A percentile compares a stretch with the other conserved stretches of the same genome.
phyloP scores from a whole-genome alignment of 2,329 filamentous ascomycete species.

The Hysterium pulicare region DNA sequence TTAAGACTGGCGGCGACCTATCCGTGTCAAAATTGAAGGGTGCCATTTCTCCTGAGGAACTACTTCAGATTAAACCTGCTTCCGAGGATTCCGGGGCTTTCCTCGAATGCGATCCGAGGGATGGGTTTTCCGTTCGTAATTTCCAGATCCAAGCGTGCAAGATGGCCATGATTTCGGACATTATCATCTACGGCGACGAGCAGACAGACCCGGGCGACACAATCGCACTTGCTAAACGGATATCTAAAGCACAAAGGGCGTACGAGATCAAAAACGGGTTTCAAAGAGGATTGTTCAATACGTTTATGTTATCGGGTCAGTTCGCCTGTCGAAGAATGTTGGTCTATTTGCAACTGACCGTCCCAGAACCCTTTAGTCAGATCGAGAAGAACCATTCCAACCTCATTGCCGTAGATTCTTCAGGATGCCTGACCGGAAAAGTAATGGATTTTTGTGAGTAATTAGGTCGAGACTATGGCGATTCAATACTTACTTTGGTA shows the following conservation, averaged over 20 bases:
- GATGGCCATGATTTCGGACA: slow-evolving; percentile 80
- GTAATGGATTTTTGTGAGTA: slow-evolving; percentile 76
- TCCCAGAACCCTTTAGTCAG: slow-evolving; percentile 23
- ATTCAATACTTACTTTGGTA: slow-evolving; percentile 1
- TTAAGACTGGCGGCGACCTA: slow-evolving; percentile 85
- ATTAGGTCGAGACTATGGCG: slow-evolving; percentile 1
- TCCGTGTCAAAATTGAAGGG: slow-evolving; percentile 75
- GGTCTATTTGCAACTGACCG: slow-evolving; percentile 9
- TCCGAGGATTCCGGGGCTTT: slow-evolving; percentile 59
- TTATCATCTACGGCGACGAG: slow-evolving; percentile 85
- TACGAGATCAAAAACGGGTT: slow-evolving; percentile 64
- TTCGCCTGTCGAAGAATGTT: slow-evolving; percentile 6
- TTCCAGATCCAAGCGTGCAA: slow-evolving; percentile 96
- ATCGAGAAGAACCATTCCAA: slow-evolving; percentile 69
- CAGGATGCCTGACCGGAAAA: slow-evolving; percentile 68
- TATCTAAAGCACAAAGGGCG: slow-evolving; percentile 71
- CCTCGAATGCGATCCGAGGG: slow-evolving; percentile 76
- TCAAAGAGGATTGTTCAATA: slow-evolving; percentile 68
- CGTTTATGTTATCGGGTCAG: slow-evolving; percentile 68
- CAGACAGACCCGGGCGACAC: slow-evolving; percentile 60
- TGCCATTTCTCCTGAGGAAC: slow-evolving; percentile 76
- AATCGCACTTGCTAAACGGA: slow-evolving; percentile 58
- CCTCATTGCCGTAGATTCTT: slow-evolving; percentile 71
- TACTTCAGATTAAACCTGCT: slow-evolving; percentile 54
- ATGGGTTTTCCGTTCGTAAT: slow-evolving; percentile 93